Base-by-base conservation (phyloP, 768 basidiomycete species). In the Cantharellus anzutake region DNA sequence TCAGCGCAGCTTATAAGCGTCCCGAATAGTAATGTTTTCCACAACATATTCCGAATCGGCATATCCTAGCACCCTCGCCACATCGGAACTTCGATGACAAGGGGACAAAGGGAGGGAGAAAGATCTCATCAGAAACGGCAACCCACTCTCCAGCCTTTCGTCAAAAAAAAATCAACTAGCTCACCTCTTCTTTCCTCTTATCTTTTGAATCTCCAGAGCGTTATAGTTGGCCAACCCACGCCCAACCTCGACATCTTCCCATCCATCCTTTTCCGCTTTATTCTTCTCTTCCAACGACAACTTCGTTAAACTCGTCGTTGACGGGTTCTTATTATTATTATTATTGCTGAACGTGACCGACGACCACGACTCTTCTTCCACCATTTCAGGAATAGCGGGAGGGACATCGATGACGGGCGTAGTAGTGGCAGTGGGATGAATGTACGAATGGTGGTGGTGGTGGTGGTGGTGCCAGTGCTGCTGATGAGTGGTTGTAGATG, bases 11-110 rank as follows among this genome's bases (percentile, higher is more conserved):
- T 29, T 29, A 29, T 29, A 29, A 29, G 20, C 20, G 20, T 29
- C 20, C 20, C 44, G 44, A 58, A 94, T 84, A 2, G 87, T 90
- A 66, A 96, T 83, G 66, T 92, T 89, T 67, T 98, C 96, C 3
- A 94, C 93, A 55, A 98, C 92, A 72, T 98, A 87, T 69, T 98
- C 96, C 37, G 89, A 86, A 68, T 99, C 96, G 11, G 86, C 87
- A 70, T 99, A 98, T 2, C 92, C 94, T 55, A 99, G 70, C 3
- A 92, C 66, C 61, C 82, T 79, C 4, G 83, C 73, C 42, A 99
- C 80, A 57, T 86, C 77, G 1, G 88, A 83, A 64, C 94, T 98
- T 68, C 3, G 58, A 62, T 57, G 53, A 0, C 5, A 11, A 60
- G 40, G 38, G 57, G 60, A 40, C 65, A 29, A 29, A 1, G 20